Evolutionary conservation across 2,329 filamentous ascomycete species (phyloP).

Genomic region (Clonostachys rosea): DNA sequence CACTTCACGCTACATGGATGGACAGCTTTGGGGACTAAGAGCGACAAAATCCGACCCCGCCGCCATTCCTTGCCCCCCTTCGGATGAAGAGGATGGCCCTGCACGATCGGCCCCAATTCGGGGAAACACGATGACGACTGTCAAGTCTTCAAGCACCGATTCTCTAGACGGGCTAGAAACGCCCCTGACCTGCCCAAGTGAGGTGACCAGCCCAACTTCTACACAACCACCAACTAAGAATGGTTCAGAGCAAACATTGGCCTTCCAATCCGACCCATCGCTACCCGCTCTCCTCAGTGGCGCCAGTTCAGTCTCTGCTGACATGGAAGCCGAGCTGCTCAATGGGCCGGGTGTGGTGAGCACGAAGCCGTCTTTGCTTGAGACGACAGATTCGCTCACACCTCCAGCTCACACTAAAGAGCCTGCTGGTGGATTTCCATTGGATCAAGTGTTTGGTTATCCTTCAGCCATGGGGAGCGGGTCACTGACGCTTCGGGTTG

Average conservation of each 20-base stretch:
- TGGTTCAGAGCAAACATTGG: slow-evolving; percentile 40
- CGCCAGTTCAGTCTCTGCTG: slow-evolving; percentile 59
- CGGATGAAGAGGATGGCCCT: slow-evolving; percentile 29
- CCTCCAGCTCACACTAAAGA: slow-evolving; percentile 47
- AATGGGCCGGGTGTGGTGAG: slow-evolving; percentile 40
- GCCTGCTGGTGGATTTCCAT: slow-evolving; percentile 36
- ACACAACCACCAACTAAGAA: slow-evolving; percentile 25
- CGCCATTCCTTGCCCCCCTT: slow-evolving; percentile 33
- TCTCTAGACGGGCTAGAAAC: slow-evolving; percentile 44
- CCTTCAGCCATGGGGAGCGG: slow-evolving; percentile 22
- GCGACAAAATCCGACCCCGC: slow-evolving; percentile 12
- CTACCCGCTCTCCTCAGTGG: slow-evolving; percentile 59
- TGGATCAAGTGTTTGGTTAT: slow-evolving; percentile 32
- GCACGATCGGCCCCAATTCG: slow-evolving; percentile 21
- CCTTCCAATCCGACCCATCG: slow-evolving; percentile 60
- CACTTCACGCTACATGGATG: not conserved
- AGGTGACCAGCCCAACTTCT: slow-evolving; percentile 42
- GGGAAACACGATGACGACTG: slow-evolving; percentile 34
- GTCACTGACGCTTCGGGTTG: slow-evolving; percentile 18
- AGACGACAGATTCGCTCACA: slow-evolving; percentile 49
- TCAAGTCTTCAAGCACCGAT: slow-evolving; percentile 45
- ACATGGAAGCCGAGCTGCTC: slow-evolving; percentile 57
- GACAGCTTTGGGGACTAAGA: not conserved
- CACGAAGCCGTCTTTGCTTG: slow-evolving; percentile 34
- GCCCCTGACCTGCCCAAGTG: slow-evolving; percentile 51